Evolutionary conservation across 2,329 filamentous ascomycete species (phyloP).

Genomic region (Scedosporium dehoogii): DNA sequence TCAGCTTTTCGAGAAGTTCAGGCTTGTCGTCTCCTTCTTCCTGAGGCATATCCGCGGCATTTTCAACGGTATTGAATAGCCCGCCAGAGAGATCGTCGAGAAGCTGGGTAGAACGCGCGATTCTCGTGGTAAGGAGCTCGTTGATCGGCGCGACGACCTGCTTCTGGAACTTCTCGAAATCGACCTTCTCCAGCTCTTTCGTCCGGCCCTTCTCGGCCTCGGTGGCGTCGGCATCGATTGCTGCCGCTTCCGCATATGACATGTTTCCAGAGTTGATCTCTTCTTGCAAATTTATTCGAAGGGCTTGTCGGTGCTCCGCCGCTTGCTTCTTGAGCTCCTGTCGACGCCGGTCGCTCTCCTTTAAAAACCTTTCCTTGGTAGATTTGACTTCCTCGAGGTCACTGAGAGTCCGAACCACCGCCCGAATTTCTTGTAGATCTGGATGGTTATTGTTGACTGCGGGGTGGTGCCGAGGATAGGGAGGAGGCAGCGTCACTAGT

Average conservation of each 20-base stretch:
- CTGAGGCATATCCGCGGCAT: conserved; percentile 73
- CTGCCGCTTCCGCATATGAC: conserved; percentile 71
- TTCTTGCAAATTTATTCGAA: conserved; percentile 66
- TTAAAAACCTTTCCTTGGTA: conserved; percentile 53
- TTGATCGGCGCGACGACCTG: conserved; percentile 78
- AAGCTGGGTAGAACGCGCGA: conserved; percentile 62
- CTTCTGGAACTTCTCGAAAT: conserved; percentile 78
- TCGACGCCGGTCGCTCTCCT: conserved; percentile 46
- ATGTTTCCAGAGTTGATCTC: conserved; percentile 72
- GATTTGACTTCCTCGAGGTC: conserved; percentile 63
- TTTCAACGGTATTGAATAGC: conserved; percentile 53
- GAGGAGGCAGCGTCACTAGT: conserved; percentile 83
- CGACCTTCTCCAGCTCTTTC: conserved; percentile 64
- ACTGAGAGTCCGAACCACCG: conserved; percentile 61
- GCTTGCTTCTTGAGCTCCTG: conserved; percentile 43
- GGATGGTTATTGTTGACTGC: conserved; percentile 95
- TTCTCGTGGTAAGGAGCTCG: conserved; percentile 65
- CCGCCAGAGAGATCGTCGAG: conserved; percentile 66
- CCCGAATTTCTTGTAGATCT: conserved; percentile 69
- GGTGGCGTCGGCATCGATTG: conserved; percentile 67
- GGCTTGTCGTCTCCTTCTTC: conserved; percentile 94
- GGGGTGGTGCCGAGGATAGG: conserved; percentile 88
- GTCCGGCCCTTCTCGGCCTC: conserved; percentile 58
- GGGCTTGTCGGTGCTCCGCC: conserved; percentile 46
- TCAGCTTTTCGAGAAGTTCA: conserved; percentile 87